Conservation (phyloP, 2,329 filamentous ascomycete species). For the Cercospora zeina region DNA sequence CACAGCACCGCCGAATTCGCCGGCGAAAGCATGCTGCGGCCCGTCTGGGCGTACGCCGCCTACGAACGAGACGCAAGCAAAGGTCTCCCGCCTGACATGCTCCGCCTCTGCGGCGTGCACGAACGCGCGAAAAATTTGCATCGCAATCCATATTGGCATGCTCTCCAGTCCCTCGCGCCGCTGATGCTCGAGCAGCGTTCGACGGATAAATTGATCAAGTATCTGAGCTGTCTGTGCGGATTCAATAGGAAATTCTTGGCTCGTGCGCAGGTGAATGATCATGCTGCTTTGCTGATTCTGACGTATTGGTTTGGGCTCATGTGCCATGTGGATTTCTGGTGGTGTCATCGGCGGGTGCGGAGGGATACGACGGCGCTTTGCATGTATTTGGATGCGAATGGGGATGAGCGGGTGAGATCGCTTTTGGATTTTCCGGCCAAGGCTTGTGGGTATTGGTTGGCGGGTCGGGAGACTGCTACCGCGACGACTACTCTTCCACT, state of each 20-base stretch:
- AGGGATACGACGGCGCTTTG: slow-evolving; percentile 20
- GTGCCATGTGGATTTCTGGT: slow-evolving; percentile 21
- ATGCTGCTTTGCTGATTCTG: slow-evolving; percentile 17
- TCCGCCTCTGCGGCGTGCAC: slow-evolving; percentile 19
- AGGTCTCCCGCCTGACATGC: slow-evolving; percentile 12
- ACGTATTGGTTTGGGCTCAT: slow-evolving; percentile 21
- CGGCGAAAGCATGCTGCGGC: slow-evolving; percentile 11
- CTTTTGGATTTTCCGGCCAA: slow-evolving; percentile 16
- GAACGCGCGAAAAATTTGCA: slow-evolving; percentile 16
- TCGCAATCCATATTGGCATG: slow-evolving; percentile 22
- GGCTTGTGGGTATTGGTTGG: slow-evolving; percentile 11
- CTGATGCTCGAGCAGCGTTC: slow-evolving; percentile 16
- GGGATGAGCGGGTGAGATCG: background rate
- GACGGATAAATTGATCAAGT: slow-evolving; percentile 21
- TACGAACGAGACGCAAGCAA: slow-evolving; percentile 7
- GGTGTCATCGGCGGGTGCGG: slow-evolving; percentile 12
- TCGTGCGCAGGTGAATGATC: slow-evolving; percentile 19
- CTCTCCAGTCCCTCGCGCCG: slow-evolving; percentile 20
- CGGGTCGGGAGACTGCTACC: background rate
- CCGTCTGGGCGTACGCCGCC: slow-evolving; percentile 8
- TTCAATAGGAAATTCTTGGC: slow-evolving; percentile 17
- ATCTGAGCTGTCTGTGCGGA: slow-evolving; percentile 20
- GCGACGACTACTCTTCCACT: background rate
- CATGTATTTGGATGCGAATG: slow-evolving; percentile 15
- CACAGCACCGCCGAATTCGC: slow-evolving; percentile 12